A percentile compares a stretch with the other conserved stretches of the same genome.
These are phyloP conservation scores for Adansonia madagascariensis DNA, from an alignment of 441 rosid species.

Conservation along the genomic window DNA sequence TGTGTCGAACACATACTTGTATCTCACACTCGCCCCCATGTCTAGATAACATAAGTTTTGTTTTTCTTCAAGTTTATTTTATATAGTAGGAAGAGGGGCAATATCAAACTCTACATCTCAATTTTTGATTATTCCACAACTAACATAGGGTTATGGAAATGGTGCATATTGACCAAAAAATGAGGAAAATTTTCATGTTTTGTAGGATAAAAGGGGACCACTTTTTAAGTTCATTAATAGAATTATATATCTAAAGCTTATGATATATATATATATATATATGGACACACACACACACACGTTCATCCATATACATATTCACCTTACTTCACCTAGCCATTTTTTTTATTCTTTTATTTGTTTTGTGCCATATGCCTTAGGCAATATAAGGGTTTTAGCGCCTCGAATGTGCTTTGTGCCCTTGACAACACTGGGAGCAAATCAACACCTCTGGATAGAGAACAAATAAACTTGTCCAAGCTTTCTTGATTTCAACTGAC, in stretches of 20 bases:
- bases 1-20: neutral
- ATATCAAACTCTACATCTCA: neutral
- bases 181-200: neutral
- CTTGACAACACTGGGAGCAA: neutral
- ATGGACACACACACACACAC: too few species aligned
- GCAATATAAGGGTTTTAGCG: too few species aligned
- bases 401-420: too few species aligned
- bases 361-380: too few species aligned
- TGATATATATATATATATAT: too few species aligned
- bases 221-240: neutral
- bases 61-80: neutral
- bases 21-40: neutral
- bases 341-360: too few species aligned
- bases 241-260: too few species aligned
- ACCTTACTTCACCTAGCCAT: too few species aligned
- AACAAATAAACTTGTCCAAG: neutral
- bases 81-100: neutral
- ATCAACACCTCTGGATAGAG: neutral
- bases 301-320: too few species aligned
- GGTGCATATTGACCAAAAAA: neutral
- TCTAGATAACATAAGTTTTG: neutral
- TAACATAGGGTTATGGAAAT: neutral
- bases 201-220: neutral
- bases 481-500: neutral
- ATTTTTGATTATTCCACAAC: neutral